Base-by-base conservation (phyloP, 2,329 filamentous ascomycete species). In the Aaosphaeria pasadenensis region DNA sequence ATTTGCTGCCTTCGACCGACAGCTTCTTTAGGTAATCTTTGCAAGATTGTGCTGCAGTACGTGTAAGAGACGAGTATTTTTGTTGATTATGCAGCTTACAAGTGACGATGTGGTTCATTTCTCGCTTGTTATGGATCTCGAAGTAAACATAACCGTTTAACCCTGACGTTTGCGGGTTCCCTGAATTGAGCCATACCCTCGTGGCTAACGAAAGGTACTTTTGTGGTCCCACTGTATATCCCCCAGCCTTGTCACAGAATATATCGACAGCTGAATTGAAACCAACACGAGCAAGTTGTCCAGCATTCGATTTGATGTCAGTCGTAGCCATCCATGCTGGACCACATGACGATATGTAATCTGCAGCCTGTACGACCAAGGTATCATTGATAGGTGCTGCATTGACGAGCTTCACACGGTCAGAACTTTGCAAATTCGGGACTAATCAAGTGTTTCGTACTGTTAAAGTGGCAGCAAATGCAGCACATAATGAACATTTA, bases 71-170 rank as follows among this genome's bases (percentile, higher is more conserved):
- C 17, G 17, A 24, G 17, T 24, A 24, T 24, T 24, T 24, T 24
- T 24, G 17, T 24, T 24, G 17, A 24, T 24, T 24, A 24, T 24
- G 17, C 17, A 3, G 17, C 17, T 24, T 46, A 56, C 53, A 42
- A 29, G 49, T 42, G 13, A 56, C 49, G 6, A 39, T 39, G 24
- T 56, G 54, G 4, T 42, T 42, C 33, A 33, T 35, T 29, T 36
- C 44, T 11, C 44, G 44, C 13, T 56, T 54, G 33, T 56, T 56
- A 39, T 54, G 49, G 24, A 56, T 50, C 31, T 56, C 54, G 29
- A 56, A 56, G 32, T 50, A 54, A 1, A 56, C 49, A 43, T 47
- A 54, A 9, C 51, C 54, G 43, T 56, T 56, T 4, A 53, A 33
- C 5, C 53, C 53, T 35, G 50, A 50, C 5, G 33, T 45, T 30